phyloP scores from a whole-genome alignment of 495 filamentous ascomycete species.

The Xylaria curta region DNA sequence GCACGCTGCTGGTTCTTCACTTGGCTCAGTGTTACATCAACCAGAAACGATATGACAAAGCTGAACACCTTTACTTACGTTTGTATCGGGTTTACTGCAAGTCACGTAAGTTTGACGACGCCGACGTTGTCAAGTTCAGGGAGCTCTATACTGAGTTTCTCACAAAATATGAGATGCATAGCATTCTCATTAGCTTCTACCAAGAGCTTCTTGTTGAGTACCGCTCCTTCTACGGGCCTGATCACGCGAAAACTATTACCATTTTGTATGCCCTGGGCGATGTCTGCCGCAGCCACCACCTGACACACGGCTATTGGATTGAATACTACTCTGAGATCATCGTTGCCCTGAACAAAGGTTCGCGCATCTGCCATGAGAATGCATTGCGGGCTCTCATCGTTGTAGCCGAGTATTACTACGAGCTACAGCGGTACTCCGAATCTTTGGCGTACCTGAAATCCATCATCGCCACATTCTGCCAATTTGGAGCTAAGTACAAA shows the following conservation, averaged over 20 bases:
- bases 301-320: slow-evolving; percentile 23
- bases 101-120: slow-evolving; percentile 15
- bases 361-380: slow-evolving; percentile 17
- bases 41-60: slow-evolving; percentile 23
- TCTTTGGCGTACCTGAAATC: slow-evolving; percentile 17
- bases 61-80: slow-evolving; percentile 9
- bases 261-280: slow-evolving; percentile 19
- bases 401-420: slow-evolving; percentile 20
- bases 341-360: slow-evolving; percentile 17
- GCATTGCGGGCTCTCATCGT: slow-evolving; percentile 20
- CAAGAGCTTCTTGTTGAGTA: slow-evolving; percentile 22
- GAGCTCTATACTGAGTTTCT: slow-evolving; percentile 17
- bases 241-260: slow-evolving; percentile 9
- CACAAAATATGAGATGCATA: slow-evolving; percentile 19
- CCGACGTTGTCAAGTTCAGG: slow-evolving; percentile 14
- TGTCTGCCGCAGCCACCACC: slow-evolving; percentile 18
- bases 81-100: slow-evolving; percentile 16
- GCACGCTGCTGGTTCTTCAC: slow-evolving; percentile 10
- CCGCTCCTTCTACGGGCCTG: slow-evolving; percentile 17
- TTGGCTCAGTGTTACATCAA: slow-evolving; percentile 18
- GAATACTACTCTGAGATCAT: slow-evolving; percentile 21
- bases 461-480: slow-evolving; percentile 22
- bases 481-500: slow-evolving; percentile 18
- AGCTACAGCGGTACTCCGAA: slow-evolving; percentile 18
- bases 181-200: slow-evolving; percentile 14